phyloP scores from a whole-genome alignment of 129 eudicot genomes.

The Artemisia tridentata region DNA sequence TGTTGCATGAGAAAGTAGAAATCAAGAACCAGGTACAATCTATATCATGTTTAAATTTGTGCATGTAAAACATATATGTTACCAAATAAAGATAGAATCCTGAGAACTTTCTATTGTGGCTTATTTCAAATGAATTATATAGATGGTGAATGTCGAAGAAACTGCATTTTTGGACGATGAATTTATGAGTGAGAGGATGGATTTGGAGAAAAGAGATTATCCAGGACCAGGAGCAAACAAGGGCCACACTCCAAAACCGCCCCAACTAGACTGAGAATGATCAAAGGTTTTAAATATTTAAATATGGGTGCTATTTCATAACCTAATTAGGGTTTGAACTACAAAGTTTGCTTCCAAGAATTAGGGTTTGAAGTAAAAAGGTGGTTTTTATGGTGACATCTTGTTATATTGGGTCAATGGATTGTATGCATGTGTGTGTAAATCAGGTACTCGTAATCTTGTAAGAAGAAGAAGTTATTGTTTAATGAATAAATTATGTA shows the following conservation, averaged over 20 bases:
- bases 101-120: not conserved
- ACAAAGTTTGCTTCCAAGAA: constrained; percentile 15
- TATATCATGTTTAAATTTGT: constrained; percentile 8
- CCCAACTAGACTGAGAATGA: constrained; percentile 27
- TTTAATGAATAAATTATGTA: constrained; percentile 24
- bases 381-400: constrained; percentile 25
- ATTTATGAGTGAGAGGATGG: constrained; percentile 43
- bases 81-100: constrained; percentile 8
- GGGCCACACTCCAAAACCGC: constrained; percentile 53
- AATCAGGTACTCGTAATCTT: constrained; percentile 18
- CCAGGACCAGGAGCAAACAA: constrained; percentile 56
- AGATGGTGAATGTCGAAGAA: constrained; percentile 32
- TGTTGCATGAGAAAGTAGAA: constrained; percentile 34
- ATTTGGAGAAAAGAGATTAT: constrained; percentile 53
- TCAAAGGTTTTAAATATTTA: constrained; percentile 13
- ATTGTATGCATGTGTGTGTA: constrained; percentile 26
- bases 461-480: constrained; percentile 19
- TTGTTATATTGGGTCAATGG: constrained; percentile 22
- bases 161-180: constrained; percentile 25
- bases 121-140: constrained; percentile 22
- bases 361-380: constrained; percentile 24
- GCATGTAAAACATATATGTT: constrained; percentile 6
- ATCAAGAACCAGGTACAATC: constrained; percentile 35
- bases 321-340: constrained; percentile 32
- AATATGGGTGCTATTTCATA: constrained; percentile 17